Conservation (phyloP, 1,284 basidiomycete genomes). For the Rhodotorula sp. region DNA sequence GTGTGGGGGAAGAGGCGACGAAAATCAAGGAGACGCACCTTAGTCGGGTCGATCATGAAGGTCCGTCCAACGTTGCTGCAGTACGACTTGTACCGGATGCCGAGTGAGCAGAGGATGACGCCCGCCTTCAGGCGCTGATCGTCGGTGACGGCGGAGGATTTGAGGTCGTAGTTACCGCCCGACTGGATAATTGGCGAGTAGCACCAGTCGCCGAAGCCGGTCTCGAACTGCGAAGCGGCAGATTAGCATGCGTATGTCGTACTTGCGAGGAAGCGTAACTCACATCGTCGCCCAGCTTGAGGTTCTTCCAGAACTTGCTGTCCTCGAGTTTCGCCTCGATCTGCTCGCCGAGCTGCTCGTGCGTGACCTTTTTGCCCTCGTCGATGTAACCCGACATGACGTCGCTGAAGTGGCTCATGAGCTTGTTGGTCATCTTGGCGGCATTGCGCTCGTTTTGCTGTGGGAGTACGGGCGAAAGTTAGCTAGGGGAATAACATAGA, state of each 20-base stretch:
- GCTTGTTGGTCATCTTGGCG: slow-evolving; percentile 75
- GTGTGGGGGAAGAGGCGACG: too few species aligned
- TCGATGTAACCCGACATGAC: slow-evolving; percentile 90
- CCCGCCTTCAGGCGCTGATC: slow-evolving; percentile 81
- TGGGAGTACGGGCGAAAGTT: slow-evolving; percentile 6
- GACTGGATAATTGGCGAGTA: slow-evolving; percentile 96
- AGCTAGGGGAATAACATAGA: not conserved
- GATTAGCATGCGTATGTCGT: not conserved
- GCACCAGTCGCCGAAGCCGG: slow-evolving; percentile 82
- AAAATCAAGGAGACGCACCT: slow-evolving; percentile 58
- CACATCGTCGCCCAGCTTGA: slow-evolving; percentile 56
- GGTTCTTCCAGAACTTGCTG: slow-evolving; percentile 61
- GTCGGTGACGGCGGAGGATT: slow-evolving; percentile 80
- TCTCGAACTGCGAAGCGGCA: slow-evolving; percentile 66
- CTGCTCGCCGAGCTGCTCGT: slow-evolving; percentile 76
- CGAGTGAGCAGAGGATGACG: slow-evolving; percentile 82
- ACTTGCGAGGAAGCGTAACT: not conserved
- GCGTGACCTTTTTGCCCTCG: slow-evolving; percentile 82
- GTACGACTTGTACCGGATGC: slow-evolving; percentile 89
- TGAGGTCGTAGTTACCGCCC: slow-evolving; percentile 83
- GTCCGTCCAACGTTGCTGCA: slow-evolving; percentile 88
- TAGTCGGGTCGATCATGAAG: slow-evolving; percentile 89
- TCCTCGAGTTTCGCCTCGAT: slow-evolving; percentile 81
- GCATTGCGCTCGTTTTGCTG: slow-evolving; percentile 76
- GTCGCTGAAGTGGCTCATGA: slow-evolving; percentile 81